Evolutionary conservation across 495 filamentous ascomycete genomes (phyloP).

Genomic region (Arthonia radiata): DNA sequence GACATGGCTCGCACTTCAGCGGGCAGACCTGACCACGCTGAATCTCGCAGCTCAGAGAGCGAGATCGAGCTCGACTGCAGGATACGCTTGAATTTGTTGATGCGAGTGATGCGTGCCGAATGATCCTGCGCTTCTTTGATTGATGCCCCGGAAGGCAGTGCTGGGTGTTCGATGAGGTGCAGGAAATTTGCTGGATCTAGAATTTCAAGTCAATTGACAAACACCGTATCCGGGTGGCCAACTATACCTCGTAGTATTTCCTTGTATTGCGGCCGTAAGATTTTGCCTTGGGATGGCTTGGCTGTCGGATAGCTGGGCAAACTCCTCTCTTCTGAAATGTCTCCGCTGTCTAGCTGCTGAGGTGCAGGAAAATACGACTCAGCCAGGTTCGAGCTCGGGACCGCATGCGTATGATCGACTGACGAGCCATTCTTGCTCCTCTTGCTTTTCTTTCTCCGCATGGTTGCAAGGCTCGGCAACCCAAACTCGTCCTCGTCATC

Average conservation of each 20-base stretch:
- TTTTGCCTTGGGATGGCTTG: slow-evolving; percentile 77
- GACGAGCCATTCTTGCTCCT: too few species aligned
- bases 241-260: slow-evolving; percentile 58
- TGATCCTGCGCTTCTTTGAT: slow-evolving; percentile 71
- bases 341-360: slow-evolving; percentile 48
- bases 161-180: slow-evolving; percentile 74
- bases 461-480: slow-evolving; percentile 67
- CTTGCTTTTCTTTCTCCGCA: slow-evolving; percentile 43
- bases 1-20: slow-evolving; percentile 93
- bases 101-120: slow-evolving; percentile 67
- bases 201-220: neutral
- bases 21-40: slow-evolving; percentile 83
- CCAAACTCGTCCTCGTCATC: slow-evolving; percentile 91
- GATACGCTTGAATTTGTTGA: slow-evolving; percentile 96
- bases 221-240: neutral
- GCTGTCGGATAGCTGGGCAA: slow-evolving; percentile 67
- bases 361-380: too few species aligned
- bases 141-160: slow-evolving; percentile 45
- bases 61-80: slow-evolving; percentile 78
- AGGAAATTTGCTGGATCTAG: slow-evolving; percentile 83
- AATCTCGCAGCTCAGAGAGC: slow-evolving; percentile 51
- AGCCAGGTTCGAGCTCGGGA: too few species aligned
- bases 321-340: slow-evolving; percentile 79
- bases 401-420: too few species aligned
- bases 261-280: slow-evolving; percentile 88